These are phyloP conservation scores for Thelonectria olida DNA, from an alignment of 2,329 filamentous ascomycete genomes.

Conservation along the genomic window DNA sequence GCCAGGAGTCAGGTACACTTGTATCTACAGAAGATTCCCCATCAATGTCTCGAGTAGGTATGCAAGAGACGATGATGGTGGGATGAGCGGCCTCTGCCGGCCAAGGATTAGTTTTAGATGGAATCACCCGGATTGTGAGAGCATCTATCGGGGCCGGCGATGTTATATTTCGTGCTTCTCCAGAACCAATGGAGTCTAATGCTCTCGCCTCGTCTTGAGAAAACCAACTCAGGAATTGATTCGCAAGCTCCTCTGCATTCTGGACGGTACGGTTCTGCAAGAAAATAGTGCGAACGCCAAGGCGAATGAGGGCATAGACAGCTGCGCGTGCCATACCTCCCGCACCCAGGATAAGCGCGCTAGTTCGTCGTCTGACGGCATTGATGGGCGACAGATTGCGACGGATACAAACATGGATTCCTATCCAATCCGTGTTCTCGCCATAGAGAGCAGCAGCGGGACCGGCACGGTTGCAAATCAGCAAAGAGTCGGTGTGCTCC, in stretches of 20 bases:
- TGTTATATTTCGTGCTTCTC: background rate
- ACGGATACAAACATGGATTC: constrained; percentile 68
- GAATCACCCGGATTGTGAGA: constrained; percentile 40
- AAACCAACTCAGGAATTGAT: constrained; percentile 32
- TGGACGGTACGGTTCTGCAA: constrained; percentile 64
- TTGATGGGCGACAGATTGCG: constrained; percentile 69
- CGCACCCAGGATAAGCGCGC: constrained; percentile 56
- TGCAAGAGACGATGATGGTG: constrained; percentile 28
- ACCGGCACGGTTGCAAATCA: constrained; percentile 62
- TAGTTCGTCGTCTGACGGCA: constrained; percentile 51
- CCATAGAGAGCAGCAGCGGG: constrained; percentile 67
- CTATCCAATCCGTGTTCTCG: constrained; percentile 75
- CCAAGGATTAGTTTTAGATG: constrained; percentile 22
- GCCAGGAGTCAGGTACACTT: constrained; percentile 64
- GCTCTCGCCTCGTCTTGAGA: background rate
- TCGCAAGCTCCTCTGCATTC: constrained; percentile 61
- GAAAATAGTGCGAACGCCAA: constrained; percentile 68
- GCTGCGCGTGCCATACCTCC: constrained; percentile 55
- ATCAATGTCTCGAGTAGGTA: constrained; percentile 14
- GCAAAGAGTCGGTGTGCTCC: constrained; percentile 33
- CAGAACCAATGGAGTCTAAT: background rate
- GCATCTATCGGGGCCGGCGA: background rate
- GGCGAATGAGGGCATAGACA: constrained; percentile 66
- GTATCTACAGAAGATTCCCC: constrained; percentile 45
- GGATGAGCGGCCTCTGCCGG: constrained; percentile 17